These are phyloP conservation scores for Plasmodium cynomolgi DNA, from an alignment of 169 alveolate genomes.

Conservation along the genomic window DNA sequence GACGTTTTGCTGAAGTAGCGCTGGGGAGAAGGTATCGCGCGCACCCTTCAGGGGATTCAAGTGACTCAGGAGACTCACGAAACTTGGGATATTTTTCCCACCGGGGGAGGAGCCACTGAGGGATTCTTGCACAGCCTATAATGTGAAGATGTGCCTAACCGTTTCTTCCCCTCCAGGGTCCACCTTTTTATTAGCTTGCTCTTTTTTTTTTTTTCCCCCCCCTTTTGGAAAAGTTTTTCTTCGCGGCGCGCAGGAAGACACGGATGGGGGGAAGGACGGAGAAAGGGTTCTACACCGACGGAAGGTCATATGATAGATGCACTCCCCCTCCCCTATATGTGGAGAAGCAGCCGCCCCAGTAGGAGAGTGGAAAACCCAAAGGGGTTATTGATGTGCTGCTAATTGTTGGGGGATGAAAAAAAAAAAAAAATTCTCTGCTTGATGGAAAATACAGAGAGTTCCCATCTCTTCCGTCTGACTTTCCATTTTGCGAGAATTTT, in stretches of 20 bases:
- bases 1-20: slow-evolving; percentile 82
- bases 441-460: not conserved
- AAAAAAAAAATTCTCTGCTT: not conserved
- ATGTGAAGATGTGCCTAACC: not conserved
- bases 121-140: not conserved
- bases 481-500: not conserved
- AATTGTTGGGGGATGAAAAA: not conserved
- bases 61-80: not conserved
- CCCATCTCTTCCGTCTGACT: not conserved
- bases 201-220: not conserved
- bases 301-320: not conserved
- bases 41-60: not conserved
- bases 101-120: not conserved
- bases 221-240: not conserved
- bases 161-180: not conserved
- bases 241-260: not conserved
- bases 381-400: not conserved
- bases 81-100: not conserved
- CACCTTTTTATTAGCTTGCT: not conserved
- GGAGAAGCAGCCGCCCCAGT: not conserved
- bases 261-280: not conserved
- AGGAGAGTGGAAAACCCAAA: not conserved
- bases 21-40: not conserved
- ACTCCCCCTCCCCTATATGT: not conserved
- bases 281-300: not conserved